Evolutionary conservation across 1,284 basidiomycete species (phyloP).

Genomic region (Athelia sp.): DNA sequence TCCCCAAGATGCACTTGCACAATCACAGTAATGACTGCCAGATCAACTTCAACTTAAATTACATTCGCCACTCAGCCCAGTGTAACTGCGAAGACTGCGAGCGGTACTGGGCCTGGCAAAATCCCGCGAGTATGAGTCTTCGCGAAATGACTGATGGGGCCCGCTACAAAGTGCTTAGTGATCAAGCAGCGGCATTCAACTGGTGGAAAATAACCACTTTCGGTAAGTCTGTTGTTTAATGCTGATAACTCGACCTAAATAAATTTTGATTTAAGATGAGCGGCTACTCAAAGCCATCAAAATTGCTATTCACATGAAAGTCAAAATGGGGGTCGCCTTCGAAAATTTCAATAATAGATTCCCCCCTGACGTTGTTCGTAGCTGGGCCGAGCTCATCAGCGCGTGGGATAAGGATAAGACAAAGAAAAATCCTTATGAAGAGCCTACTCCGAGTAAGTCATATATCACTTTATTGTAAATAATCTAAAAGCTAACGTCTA

Average conservation of each 20-base stretch:
- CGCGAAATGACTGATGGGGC: too few relatives aligned
- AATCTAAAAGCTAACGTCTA: neutral
- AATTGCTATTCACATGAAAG: neutral
- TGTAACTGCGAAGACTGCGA: constrained; percentile 22
- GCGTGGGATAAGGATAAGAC: neutral
- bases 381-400: too few relatives aligned
- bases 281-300: neutral
- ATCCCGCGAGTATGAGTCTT: constrained; percentile 11
- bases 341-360: neutral
- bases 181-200: too few relatives aligned
- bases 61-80: constrained; percentile 4
- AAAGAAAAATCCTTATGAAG: constrained; percentile 4
- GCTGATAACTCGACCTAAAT: neutral
- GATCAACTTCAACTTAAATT: constrained; percentile 16
- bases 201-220: too few relatives aligned
- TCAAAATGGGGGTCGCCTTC: neutral
- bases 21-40: constrained; percentile 13
- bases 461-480: neutral
- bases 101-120: constrained; percentile 15
- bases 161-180: too few relatives aligned
- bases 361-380: neutral
- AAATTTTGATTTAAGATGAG: neutral
- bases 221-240: too few relatives aligned
- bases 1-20: constrained; percentile 16
- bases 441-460: neutral